A percentile compares a stretch with the other conserved stretches of the same genome.
Conservation (phyloP, 768 basidiomycete species). For the Scleroderma citrinum region DNA sequence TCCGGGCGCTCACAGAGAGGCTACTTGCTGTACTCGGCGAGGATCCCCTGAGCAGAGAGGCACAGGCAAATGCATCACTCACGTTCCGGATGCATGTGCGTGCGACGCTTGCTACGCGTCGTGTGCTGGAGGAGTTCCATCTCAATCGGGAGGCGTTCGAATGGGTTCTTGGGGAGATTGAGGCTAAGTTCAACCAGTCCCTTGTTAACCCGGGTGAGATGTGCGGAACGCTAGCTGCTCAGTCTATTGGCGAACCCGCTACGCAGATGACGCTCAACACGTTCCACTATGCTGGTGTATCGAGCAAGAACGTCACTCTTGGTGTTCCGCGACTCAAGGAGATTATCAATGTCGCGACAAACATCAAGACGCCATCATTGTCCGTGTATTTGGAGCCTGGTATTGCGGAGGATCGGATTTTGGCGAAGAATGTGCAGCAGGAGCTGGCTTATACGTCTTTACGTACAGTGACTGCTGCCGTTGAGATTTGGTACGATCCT, state of each 20-base stretch:
- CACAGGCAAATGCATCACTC: slow-evolving; percentile 84
- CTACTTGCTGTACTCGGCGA: slow-evolving; percentile 86
- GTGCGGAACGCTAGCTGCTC: slow-evolving; percentile 96
- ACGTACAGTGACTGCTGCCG: slow-evolving; percentile 88
- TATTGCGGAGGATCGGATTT: slow-evolving; percentile 50
- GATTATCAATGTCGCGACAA: slow-evolving; percentile 97
- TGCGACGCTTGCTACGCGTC: slow-evolving; percentile 79
- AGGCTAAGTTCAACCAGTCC: slow-evolving; percentile 92
- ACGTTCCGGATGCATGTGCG: slow-evolving; percentile 93
- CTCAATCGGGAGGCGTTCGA: slow-evolving; percentile 92
- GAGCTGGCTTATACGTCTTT: slow-evolving; percentile 92
- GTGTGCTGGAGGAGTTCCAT: slow-evolving; percentile 84
- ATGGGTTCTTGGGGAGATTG: slow-evolving; percentile 94
- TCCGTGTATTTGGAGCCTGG: slow-evolving; percentile 81
- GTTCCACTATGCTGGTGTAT: slow-evolving; percentile 99
- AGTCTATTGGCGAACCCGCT: slow-evolving; percentile 98
- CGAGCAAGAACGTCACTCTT: slow-evolving; percentile 98
- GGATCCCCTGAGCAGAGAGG: slow-evolving; percentile 66
- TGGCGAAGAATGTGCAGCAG: slow-evolving; percentile 87
- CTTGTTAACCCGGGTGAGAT: slow-evolving; percentile 94
- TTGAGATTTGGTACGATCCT: slow-evolving; percentile 98
- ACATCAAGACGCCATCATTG: slow-evolving; percentile 98
- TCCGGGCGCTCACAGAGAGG: slow-evolving; percentile 67
- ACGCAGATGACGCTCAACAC: slow-evolving; percentile 99
- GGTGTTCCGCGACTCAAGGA: slow-evolving; percentile 99